Evolutionary conservation across 352 stramenopile genomes (phyloP), one percentile per base, ranked within the genome.

Genomic region (Halophytophthora polymorphica): DNA sequence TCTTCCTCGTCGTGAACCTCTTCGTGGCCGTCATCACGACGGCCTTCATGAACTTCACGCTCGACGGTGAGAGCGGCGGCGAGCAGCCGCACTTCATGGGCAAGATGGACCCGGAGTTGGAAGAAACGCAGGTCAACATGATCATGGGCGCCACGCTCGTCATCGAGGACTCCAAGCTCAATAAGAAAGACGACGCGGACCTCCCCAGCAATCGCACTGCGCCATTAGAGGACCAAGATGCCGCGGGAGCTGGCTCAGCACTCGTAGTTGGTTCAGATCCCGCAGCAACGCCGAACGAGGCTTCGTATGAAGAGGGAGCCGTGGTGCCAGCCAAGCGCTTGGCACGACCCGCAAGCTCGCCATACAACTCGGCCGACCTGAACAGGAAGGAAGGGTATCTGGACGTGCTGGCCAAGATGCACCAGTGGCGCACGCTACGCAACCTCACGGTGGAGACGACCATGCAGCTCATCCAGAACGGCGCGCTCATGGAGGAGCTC

Each of bases 1-100:
- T 92, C 7, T 90, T 92, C 37, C 70, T 92, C 13, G 81, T 90
- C 36, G 77, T 92, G 28, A 92, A 92, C 33, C 46, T 92, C 6
- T 92, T 92, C 39, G 81, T 92, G 15, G 81, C 81, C 10, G 81
- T 90, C 22, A 92, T 92, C 56, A 92, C 81, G 4, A 92, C 81
- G 3, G 73, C 78, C 13, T 92, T 92, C 49, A 92, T 92, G 78
- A 90, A 84, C 39, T 88, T 88, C 29, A 80, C 75, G 10, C 62
- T 85, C 12, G 80, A 86, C 43, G 71, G 68, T 46, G 68, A 78
- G 13, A 52, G 62, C 17, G 63, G 57, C 15, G 56, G 52, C 52
- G 53, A 77, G 2, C 65, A 65, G 1, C 60, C 63, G 1, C 55
- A 68, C 3, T 77, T 56, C 33, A 81, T 81, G 69, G 64, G 74